Conservation (phyloP, 179 eudicot species). For the Corrigiola litoralis region DNA sequence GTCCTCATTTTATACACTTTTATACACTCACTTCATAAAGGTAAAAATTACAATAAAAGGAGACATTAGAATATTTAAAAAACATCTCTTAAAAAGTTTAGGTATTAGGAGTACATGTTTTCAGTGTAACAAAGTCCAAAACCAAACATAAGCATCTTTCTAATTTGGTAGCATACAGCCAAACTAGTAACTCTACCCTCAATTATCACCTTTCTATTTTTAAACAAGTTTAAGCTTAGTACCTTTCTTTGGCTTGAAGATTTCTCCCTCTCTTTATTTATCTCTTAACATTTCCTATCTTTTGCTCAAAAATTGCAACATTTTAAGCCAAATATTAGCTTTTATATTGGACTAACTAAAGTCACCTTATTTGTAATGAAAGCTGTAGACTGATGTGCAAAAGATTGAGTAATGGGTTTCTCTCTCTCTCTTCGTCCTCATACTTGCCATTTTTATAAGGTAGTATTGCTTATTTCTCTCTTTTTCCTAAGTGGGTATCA, state of each 20-base stretch:
- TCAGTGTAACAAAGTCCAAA: too few relatives aligned
- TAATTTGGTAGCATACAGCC: too few relatives aligned
- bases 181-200: too few relatives aligned
- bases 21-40: too few relatives aligned
- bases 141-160: too few relatives aligned
- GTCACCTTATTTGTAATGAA: background rate
- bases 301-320: background rate
- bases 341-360: background rate
- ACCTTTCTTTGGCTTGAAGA: too few relatives aligned
- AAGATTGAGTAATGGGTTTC: constrained; percentile 27
- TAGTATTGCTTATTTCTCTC: background rate
- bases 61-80: too few relatives aligned
- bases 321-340: background rate
- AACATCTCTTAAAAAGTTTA: background rate
- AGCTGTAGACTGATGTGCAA: constrained; percentile 32
- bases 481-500: background rate
- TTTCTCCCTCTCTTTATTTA: background rate
- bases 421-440: constrained; percentile 31
- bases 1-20: too few relatives aligned
- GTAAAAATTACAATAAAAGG: background rate
- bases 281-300: background rate
- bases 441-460: constrained; percentile 24
- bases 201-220: too few relatives aligned
- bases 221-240: too few relatives aligned
- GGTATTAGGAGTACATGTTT: too few relatives aligned